These are phyloP conservation scores for Haplosporangium sp. DNA, from an alignment of 371 early-diverging fungal species.

Conservation along the genomic window DNA sequence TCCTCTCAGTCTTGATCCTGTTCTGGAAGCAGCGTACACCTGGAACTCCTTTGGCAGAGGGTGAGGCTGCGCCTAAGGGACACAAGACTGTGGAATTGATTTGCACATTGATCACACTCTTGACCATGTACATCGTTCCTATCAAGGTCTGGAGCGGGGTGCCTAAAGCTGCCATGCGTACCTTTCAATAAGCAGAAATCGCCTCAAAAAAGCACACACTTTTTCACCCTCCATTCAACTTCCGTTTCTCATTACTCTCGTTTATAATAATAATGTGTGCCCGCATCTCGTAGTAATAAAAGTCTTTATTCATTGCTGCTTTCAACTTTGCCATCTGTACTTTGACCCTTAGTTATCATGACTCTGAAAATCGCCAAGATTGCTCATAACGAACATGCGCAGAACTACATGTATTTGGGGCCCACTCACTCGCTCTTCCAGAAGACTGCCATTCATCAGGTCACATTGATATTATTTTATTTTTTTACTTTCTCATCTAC, in stretches of 20 bases:
- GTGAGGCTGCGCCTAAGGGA: slow-evolving; percentile 41
- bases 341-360: too few relatives aligned
- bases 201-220: neutral
- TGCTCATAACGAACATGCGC: too few relatives aligned
- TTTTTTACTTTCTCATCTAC: neutral
- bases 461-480: too few relatives aligned
- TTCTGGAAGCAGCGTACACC: slow-evolving; percentile 44
- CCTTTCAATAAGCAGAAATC: slow-evolving; percentile 11
- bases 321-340: too few relatives aligned
- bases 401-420: too few relatives aligned
- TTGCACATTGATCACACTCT: slow-evolving; percentile 42
- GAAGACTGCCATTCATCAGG: too few relatives aligned
- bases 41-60: slow-evolving; percentile 41
- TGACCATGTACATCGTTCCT: slow-evolving; percentile 55
- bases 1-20: slow-evolving; percentile 31
- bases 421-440: too few relatives aligned
- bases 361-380: too few relatives aligned
- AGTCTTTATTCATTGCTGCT: too few relatives aligned
- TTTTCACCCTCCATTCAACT: neutral
- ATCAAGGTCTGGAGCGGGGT: slow-evolving; percentile 54
- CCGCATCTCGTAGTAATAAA: too few relatives aligned
- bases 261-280: neutral
- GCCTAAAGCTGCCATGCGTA: slow-evolving; percentile 51
- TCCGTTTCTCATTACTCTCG: neutral
- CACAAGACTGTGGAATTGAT: slow-evolving; percentile 50